Percentiles rank a stretch among this genome's conserved stretches.
phyloP scores from a whole-genome alignment of 169 alveolate species.

The Cyclospora cayetanensis region DNA sequence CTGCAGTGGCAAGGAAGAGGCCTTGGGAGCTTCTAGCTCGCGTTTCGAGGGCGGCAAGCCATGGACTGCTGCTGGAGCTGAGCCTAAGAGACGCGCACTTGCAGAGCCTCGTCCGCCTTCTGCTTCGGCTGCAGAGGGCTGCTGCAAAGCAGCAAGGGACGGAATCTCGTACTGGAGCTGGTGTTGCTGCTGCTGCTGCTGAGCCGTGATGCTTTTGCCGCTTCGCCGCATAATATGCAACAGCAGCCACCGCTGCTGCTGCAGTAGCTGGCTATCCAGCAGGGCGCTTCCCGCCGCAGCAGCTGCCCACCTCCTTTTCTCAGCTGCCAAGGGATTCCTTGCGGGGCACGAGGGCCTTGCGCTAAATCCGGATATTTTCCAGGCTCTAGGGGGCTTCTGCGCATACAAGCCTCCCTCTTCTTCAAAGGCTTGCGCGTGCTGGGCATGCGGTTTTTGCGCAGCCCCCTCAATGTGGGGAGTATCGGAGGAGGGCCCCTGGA shows the following conservation, averaged over 20 bases:
- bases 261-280: background rate
- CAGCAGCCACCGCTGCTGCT: conserved; percentile 42
- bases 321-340: background rate
- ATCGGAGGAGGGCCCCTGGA: background rate
- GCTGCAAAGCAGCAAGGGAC: too few species aligned
- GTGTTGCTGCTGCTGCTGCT: conserved; percentile 22
- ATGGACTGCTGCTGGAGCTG: too few species aligned
- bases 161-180: background rate
- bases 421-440: too few species aligned
- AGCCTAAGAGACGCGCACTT: background rate
- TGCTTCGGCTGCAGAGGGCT: conserved; percentile 9
- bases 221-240: background rate
- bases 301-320: conserved; percentile 3
- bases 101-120: background rate
- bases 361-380: background rate
- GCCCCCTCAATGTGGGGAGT: background rate
- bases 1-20: too few species aligned
- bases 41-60: too few species aligned
- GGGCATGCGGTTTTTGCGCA: background rate
- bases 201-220: background rate
- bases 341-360: conserved; percentile 38
- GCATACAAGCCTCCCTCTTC: too few species aligned
- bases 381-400: too few species aligned
- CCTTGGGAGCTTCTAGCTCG: too few species aligned
- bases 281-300: conserved; percentile 35